Evolutionary conservation across 176 grass and related monocot genomes (phyloP), one percentile per base, ranked within the genome.

Genomic region (Microstegium vimineum): DNA sequence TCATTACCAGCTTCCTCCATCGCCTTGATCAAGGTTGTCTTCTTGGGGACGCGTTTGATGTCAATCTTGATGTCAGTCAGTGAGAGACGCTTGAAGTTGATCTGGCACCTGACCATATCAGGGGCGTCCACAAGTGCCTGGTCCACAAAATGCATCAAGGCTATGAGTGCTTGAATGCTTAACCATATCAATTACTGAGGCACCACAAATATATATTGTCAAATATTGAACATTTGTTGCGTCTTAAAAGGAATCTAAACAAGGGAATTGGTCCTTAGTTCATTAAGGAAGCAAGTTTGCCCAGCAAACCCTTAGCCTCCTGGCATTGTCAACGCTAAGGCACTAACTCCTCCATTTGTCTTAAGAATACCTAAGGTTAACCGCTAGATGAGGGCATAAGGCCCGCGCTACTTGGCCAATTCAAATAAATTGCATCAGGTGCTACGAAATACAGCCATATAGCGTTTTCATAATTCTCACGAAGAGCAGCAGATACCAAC

Each of bases 111-210:
- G 40, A 98, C 51, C 96, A 98, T 98, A 73, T 95, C 96, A 15
- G 96, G 93, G 62, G 96, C 96, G 85, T 98, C 96, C 63, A 98
- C 76, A 67, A 98, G 90, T 31, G 96, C 96, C 96, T 98, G 51
- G 2, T 22, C 0, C 20, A 56, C 2, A n/a, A 2, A 56, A 56
- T 8, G 7, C 20, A 56, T 9, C 15, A 7, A 51, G 47, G 17
- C 47, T 0, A 52, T n/a, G 17, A 52, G 20, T 2, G 51, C 7
- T n/a, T n/a, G 51, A 56, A 56, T n/a, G 7, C 51, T 56, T 56
- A n/a, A 56, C 51, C 51, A n/a, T 8, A 56, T 22, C 5, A 56
- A 22, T 22, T 56, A 22, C 51, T 3, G 2, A 22, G 51, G 7
- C 51, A 15, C 51, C 51, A 54, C 51, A 22, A 54, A 52, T 20